Conservation (phyloP, 352 stramenopile species). For the Pythium pectinolyticum region DNA sequence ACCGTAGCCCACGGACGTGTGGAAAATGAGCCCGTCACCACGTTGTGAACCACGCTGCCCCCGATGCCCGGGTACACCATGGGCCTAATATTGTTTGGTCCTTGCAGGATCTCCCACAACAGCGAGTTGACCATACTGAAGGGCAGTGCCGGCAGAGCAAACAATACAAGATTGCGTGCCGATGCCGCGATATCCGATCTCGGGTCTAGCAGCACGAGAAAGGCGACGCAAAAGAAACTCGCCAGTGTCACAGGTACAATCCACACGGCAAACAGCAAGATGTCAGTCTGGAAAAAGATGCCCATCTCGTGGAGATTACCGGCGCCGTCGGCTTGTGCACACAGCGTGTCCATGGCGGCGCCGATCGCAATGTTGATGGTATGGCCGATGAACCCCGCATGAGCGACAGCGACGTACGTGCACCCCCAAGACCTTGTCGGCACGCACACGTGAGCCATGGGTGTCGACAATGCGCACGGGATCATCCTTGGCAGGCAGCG, state of each 20-base stretch:
- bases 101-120: slow-evolving; percentile 83
- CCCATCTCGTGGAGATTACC: slow-evolving; percentile 69
- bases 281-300: slow-evolving; percentile 82
- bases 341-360: slow-evolving; percentile 89
- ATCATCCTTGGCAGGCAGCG: too few relatives aligned
- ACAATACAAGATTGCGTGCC: slow-evolving; percentile 67
- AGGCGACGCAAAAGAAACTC: slow-evolving; percentile 70
- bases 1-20: slow-evolving; percentile 70
- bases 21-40: slow-evolving; percentile 76
- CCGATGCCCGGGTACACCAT: slow-evolving; percentile 82
- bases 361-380: slow-evolving; percentile 82
- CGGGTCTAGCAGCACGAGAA: slow-evolving; percentile 74
- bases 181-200: slow-evolving; percentile 55
- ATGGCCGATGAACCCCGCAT: slow-evolving; percentile 85
- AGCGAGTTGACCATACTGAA: slow-evolving; percentile 87
- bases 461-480: too few relatives aligned
- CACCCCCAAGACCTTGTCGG: too few relatives aligned
- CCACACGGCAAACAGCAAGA: slow-evolving; percentile 64
- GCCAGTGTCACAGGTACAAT: slow-evolving; percentile 62
- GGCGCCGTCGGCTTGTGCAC: slow-evolving; percentile 80
- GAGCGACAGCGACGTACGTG: slow-evolving; percentile 56
- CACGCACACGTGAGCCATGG: too few relatives aligned
- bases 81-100: slow-evolving; percentile 81
- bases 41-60: slow-evolving; percentile 80
- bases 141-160: slow-evolving; percentile 74